A percentile compares a stretch with the other conserved stretches of the same genome.
These are phyloP conservation scores for Cryptomeria japonica DNA, from an alignment of 75 land plant species.

Conservation along the genomic window DNA sequence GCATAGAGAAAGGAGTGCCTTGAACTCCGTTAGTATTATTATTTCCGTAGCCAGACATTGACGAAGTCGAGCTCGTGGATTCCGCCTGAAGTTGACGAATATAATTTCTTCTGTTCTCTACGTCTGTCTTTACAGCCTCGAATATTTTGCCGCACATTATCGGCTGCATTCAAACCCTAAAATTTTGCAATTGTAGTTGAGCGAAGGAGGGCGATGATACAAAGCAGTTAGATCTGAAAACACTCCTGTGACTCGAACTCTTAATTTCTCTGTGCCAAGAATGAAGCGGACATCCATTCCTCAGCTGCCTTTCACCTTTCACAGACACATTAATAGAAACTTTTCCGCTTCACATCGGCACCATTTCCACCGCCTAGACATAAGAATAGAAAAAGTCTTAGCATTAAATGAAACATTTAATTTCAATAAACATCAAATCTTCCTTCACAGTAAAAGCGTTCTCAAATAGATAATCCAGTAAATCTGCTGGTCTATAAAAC, in stretches of 20 bases:
- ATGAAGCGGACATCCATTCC: slow-evolving; percentile 5
- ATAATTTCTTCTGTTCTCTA: background rate
- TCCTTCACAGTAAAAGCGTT: background rate
- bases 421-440: background rate
- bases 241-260: background rate
- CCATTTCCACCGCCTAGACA: background rate
- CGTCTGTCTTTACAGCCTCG: background rate
- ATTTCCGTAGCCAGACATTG: slow-evolving; percentile 12
- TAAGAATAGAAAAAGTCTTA: background rate
- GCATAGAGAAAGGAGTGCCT: background rate
- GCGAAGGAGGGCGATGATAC: slow-evolving; percentile 7
- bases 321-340: background rate
- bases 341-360: background rate
- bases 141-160: slow-evolving; percentile 7
- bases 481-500: background rate
- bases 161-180: slow-evolving; percentile 6
- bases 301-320: background rate
- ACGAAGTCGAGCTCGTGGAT: slow-evolving; percentile 8
- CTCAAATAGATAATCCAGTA: background rate
- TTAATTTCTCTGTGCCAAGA: background rate
- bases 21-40: slow-evolving; percentile 1
- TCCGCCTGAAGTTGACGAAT: slow-evolving; percentile 10
- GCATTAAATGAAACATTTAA: background rate
- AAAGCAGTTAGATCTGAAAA: background rate
- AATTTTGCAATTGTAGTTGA: background rate